Conservation (phyloP, 306 rosid species). For the Potentilla sterilis region DNA sequence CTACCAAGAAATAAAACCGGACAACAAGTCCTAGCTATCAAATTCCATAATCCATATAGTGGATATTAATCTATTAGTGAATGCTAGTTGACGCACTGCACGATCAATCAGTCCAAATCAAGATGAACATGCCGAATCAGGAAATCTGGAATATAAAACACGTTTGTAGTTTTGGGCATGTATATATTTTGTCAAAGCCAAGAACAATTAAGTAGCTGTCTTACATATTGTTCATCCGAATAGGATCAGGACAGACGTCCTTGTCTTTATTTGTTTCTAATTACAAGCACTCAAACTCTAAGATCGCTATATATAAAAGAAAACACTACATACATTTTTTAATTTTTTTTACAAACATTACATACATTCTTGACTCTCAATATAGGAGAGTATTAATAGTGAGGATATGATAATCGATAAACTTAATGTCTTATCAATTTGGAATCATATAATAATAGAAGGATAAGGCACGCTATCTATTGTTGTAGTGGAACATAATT, state of each 20-base stretch:
- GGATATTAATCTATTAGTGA: too few relatives aligned
- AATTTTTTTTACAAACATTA: too few relatives aligned
- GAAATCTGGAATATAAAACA: not conserved
- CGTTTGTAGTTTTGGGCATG: not conserved
- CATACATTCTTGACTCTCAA: too few relatives aligned
- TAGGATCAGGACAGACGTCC: not conserved
- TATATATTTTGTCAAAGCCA: not conserved
- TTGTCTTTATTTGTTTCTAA: not conserved
- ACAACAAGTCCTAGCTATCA: too few relatives aligned
- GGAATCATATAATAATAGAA: not conserved
- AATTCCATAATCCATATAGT: not conserved
- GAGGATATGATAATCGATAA: too few relatives aligned
- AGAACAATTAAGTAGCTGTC: not conserved
- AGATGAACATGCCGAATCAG: not conserved
- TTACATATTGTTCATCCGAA: not conserved
- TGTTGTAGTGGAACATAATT: not conserved
- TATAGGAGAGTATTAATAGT: too few relatives aligned
- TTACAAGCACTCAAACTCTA: not conserved
- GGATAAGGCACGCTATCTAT: not conserved
- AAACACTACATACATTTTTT: too few relatives aligned
- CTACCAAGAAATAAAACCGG: too few relatives aligned
- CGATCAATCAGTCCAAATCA: not conserved
- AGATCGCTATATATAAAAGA: too few relatives aligned
- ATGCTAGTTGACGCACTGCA: not conserved
- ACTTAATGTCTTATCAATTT: not conserved